Conservation (phyloP, 2,329 filamentous ascomycete genomes). For the Fusarium drepaniforme region DNA sequence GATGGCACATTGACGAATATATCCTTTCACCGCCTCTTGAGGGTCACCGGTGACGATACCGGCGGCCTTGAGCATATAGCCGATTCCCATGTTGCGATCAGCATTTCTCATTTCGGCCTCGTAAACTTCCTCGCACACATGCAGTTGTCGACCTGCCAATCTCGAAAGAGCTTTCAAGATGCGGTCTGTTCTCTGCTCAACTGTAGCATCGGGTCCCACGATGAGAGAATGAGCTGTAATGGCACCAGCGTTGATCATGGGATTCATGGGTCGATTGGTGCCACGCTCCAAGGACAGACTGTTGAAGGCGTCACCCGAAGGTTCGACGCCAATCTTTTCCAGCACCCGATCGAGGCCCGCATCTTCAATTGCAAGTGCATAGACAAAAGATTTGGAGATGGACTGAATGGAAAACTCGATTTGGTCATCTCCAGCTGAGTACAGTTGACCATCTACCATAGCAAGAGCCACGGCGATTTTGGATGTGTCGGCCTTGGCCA, state of each 20-base stretch:
- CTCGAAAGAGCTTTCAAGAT: slow-evolving; percentile 50
- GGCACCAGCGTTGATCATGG: slow-evolving; percentile 53
- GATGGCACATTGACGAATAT: slow-evolving; percentile 56
- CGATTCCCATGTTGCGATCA: slow-evolving; percentile 52
- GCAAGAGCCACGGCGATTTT: slow-evolving; percentile 53
- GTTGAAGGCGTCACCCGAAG: slow-evolving; percentile 55
- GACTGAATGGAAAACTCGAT: slow-evolving; percentile 57
- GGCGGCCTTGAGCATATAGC: slow-evolving; percentile 56
- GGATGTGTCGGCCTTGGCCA: slow-evolving; percentile 54
- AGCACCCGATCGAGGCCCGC: slow-evolving; percentile 49
- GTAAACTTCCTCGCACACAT: slow-evolving; percentile 54
- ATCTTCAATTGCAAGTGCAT: slow-evolving; percentile 55
- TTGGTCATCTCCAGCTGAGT: slow-evolving; percentile 53
- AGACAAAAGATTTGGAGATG: slow-evolving; percentile 56
- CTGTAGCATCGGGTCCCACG: slow-evolving; percentile 45
- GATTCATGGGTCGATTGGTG: slow-evolving; percentile 50
- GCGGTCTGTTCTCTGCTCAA: slow-evolving; percentile 50
- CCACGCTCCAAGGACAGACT: slow-evolving; percentile 47
- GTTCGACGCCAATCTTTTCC: slow-evolving; percentile 55
- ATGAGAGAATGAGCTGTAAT: slow-evolving; percentile 51
- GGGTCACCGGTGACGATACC: slow-evolving; percentile 52
- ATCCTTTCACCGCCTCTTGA: slow-evolving; percentile 51
- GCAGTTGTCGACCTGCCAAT: slow-evolving; percentile 51
- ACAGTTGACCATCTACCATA: slow-evolving; percentile 55
- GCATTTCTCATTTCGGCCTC: slow-evolving; percentile 52